Evolutionary conservation across 495 filamentous ascomycete species (phyloP).

Genomic region (Penicillium angulare): DNA sequence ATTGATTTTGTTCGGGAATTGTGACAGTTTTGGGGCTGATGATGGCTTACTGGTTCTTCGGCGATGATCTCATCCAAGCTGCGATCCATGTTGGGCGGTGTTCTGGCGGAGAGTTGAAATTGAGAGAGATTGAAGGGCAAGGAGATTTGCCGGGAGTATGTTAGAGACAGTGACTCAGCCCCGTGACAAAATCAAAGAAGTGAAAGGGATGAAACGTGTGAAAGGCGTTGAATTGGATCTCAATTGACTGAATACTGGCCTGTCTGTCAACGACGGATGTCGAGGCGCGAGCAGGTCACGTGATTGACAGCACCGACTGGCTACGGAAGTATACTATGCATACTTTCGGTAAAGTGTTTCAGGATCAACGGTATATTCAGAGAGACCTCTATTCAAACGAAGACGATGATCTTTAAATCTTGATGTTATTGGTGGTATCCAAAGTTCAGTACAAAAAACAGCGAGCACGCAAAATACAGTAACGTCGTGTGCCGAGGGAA

Average conservation of each 20-base stretch:
- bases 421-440: conserved; percentile 25
- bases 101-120: neutral
- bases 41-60: conserved; percentile 64
- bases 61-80: conserved; percentile 82
- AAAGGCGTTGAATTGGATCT: neutral
- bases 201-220: neutral
- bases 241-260: neutral
- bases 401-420: neutral
- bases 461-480: conserved; percentile 16
- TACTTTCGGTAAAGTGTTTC: neutral
- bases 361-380: too few relatives aligned
- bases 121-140: too few relatives aligned
- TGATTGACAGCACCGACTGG: too few relatives aligned
- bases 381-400: too few relatives aligned
- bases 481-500: conserved; percentile 20
- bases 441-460: conserved; percentile 18
- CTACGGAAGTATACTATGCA: too few relatives aligned
- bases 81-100: conserved; percentile 63
- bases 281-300: neutral
- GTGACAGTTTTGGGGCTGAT: neutral
- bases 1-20: neutral
- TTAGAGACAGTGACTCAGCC: neutral
- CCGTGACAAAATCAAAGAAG: neutral
- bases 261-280: neutral
- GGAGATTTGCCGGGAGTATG: too few relatives aligned